Evolutionary conservation across 768 basidiomycete genomes (phyloP).

Genomic region (Macrocybe gigantea): DNA sequence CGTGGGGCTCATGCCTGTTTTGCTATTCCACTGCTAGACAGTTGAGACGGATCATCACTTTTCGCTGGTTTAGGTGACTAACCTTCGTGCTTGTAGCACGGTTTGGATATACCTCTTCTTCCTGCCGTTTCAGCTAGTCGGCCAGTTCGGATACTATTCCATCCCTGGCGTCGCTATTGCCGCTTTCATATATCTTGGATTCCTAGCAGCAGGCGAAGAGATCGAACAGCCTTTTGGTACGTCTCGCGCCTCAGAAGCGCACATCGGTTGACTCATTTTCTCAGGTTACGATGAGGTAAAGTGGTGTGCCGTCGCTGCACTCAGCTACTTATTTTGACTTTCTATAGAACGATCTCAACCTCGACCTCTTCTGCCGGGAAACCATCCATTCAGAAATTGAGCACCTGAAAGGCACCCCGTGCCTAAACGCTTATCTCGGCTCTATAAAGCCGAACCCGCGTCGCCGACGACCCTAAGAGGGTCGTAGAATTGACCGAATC

Average conservation of each 20-base stretch:
- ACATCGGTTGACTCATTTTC: background rate
- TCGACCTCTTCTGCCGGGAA: conserved; percentile 56
- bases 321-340: background rate
- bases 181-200: conserved; percentile 70
- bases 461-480: no score
- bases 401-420: conserved; percentile 44
- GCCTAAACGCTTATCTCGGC: conserved; percentile 36
- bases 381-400: conserved; percentile 54
- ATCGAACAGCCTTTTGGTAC: conserved; percentile 65
- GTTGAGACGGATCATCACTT: conserved; percentile 13
- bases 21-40: conserved; percentile 16
- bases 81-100: conserved; percentile 28
- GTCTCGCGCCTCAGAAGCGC: conserved; percentile 10
- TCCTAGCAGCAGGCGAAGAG: conserved; percentile 66
- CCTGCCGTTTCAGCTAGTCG: conserved; percentile 69
- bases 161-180: conserved; percentile 64
- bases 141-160: conserved; percentile 56
- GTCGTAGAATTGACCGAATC: no score
- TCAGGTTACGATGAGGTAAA: conserved; percentile 57
- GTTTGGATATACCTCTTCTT: conserved; percentile 74
- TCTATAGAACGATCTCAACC: conserved; percentile 56
- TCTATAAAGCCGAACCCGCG: no score
- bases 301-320: conserved; percentile 1
- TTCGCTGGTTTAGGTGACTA: background rate
- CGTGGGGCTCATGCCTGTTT: background rate